These are phyloP conservation scores for Hebeloma cylindrosporum DNA, from an alignment of 768 basidiomycete species.

Conservation along the genomic window DNA sequence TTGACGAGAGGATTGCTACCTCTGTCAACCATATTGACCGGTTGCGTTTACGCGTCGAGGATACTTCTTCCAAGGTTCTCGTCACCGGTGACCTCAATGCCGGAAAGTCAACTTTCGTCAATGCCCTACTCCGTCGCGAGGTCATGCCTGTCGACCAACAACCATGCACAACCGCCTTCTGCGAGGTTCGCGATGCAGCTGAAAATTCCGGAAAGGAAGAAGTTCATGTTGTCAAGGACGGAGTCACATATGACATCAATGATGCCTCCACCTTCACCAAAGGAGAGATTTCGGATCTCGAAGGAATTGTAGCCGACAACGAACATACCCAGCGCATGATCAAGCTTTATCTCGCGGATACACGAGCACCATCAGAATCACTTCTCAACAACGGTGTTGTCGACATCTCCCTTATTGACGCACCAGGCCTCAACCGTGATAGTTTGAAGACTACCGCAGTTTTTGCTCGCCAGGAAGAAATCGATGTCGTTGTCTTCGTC, in stretches of 20 bases:
- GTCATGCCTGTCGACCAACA: constrained; percentile 98
- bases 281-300: constrained; percentile 66
- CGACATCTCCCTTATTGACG: constrained; percentile 97
- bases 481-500: constrained; percentile 98
- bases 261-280: constrained; percentile 79
- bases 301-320: constrained; percentile 75
- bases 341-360: constrained; percentile 88
- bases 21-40: constrained; percentile 80
- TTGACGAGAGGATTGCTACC: constrained; percentile 79
- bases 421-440: constrained; percentile 96
- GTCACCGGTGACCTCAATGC: constrained; percentile 98
- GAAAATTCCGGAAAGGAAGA: constrained; percentile 82
- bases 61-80: constrained; percentile 92
- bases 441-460: constrained; percentile 92
- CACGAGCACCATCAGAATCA: constrained; percentile 74
- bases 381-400: constrained; percentile 94
- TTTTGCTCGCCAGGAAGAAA: constrained; percentile 95
- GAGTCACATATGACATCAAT: constrained; percentile 60
- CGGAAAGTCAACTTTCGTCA: constrained; percentile 98
- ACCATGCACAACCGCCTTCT: constrained; percentile 95
- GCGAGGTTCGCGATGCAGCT: constrained; percentile 90
- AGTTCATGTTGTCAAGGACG: constrained; percentile 78
- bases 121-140: constrained; percentile 85
- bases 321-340: constrained; percentile 72
- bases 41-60: constrained; percentile 83